phyloP scores from a whole-genome alignment of 2,329 filamentous ascomycete species.

The Trichophyton simii region DNA sequence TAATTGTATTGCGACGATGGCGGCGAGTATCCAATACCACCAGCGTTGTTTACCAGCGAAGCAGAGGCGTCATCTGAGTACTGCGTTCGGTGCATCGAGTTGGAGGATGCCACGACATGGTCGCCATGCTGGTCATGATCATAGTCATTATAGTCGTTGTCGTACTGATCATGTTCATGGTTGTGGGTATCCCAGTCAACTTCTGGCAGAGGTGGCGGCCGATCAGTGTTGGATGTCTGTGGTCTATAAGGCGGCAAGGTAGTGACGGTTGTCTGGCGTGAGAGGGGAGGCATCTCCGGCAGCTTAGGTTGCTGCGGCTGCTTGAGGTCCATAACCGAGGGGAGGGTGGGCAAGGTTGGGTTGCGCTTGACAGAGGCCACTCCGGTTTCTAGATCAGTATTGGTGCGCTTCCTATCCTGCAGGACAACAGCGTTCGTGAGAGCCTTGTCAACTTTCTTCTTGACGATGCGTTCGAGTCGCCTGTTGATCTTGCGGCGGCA shows the following conservation, averaged over 20 bases:
- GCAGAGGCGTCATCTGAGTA: slow-evolving; percentile 43
- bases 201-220: slow-evolving; percentile 14
- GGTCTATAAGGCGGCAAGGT: slow-evolving; percentile 53
- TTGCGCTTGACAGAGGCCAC: slow-evolving; percentile 22
- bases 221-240: slow-evolving; percentile 29
- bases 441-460: slow-evolving; percentile 76
- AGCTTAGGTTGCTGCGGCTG: slow-evolving; percentile 19
- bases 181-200: slow-evolving; percentile 6
- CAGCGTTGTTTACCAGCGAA: slow-evolving; percentile 22
- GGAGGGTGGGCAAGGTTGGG: slow-evolving; percentile 53
- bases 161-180: slow-evolving; percentile 14
- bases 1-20: slow-evolving; percentile 25
- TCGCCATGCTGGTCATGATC: slow-evolving; percentile 16
- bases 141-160: slow-evolving; percentile 25
- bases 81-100: background rate
- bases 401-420: slow-evolving; percentile 41
- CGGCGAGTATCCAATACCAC: slow-evolving; percentile 11
- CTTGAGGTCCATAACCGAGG: slow-evolving; percentile 41
- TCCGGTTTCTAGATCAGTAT: slow-evolving; percentile 20
- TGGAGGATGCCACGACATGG: slow-evolving; percentile 23
- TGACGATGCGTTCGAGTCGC: slow-evolving; percentile 71
- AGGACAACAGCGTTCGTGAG: slow-evolving; percentile 59
- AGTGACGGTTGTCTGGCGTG: slow-evolving; percentile 47
- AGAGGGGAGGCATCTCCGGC: slow-evolving; percentile 46
- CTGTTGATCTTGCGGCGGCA: slow-evolving; percentile 87